phyloP scores from a whole-genome alignment of 352 stramenopile genomes.

The Phytopythium montanum region DNA sequence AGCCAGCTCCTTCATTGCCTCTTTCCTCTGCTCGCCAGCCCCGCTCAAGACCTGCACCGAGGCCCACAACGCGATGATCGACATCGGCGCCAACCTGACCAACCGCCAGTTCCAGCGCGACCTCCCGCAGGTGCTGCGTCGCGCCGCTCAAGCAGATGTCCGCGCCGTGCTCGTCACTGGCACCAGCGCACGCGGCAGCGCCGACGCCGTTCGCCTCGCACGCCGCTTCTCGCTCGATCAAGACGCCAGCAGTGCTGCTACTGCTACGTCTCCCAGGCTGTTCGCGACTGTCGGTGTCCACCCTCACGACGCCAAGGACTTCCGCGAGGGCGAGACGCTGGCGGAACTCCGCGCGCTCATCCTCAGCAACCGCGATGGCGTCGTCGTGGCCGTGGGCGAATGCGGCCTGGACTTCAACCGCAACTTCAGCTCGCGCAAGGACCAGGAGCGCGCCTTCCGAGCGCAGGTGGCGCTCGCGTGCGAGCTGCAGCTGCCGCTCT shows the following conservation, averaged over 20 bases:
- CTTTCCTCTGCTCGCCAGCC: not conserved
- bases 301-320: conserved; percentile 90
- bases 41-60: not conserved
- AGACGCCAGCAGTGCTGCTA: conserved; percentile 2
- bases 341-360: conserved; percentile 44
- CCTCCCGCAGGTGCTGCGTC: conserved; percentile 84
- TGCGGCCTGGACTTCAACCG: conserved; percentile 96
- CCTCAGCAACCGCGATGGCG: conserved; percentile 26
- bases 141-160: conserved; percentile 66
- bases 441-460: conserved; percentile 85
- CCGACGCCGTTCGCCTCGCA: conserved; percentile 37
- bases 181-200: conserved; percentile 42
- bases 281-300: conserved; percentile 93
- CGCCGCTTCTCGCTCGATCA: conserved; percentile 9
- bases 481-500: conserved; percentile 86
- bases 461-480: conserved; percentile 87
- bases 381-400: conserved; percentile 92
- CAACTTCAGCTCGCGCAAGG: conserved; percentile 90
- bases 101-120: conserved; percentile 75
- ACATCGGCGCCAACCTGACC: conserved; percentile 72
- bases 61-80: conserved; percentile 26
- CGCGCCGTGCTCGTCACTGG: conserved; percentile 85
- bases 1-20: not conserved
- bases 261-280: conserved; percentile 34
- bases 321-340: conserved; percentile 33